phyloP scores from a whole-genome alignment of 140 eudicot species.

The Flaveria floridana region DNA sequence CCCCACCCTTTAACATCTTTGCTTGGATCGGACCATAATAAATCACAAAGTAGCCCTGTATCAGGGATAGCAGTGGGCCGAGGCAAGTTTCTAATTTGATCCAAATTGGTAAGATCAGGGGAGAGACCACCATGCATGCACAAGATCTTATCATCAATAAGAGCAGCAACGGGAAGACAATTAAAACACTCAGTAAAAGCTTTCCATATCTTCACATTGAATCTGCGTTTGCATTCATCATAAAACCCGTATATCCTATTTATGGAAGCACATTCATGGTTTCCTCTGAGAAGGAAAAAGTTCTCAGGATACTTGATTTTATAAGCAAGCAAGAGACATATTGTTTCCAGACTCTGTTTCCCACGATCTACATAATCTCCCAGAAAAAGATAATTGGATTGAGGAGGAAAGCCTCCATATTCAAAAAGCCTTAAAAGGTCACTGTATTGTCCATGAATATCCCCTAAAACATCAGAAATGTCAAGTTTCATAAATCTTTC shows the following conservation, averaged over 20 bases:
- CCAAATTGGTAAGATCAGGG: constrained; percentile 70
- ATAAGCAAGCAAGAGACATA: constrained; percentile 79
- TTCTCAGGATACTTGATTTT: constrained; percentile 82
- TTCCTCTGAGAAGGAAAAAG: constrained; percentile 79
- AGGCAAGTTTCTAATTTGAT: constrained; percentile 73
- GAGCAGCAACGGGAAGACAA: constrained; percentile 93
- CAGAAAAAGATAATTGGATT: constrained; percentile 73
- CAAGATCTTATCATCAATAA: constrained; percentile 81
- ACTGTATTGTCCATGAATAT: constrained; percentile 90
- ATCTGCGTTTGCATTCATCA: constrained; percentile 84
- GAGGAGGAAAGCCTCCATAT: constrained; percentile 89
- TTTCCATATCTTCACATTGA: constrained; percentile 83
- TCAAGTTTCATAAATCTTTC: background rate
- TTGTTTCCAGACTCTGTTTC: constrained; percentile 79
- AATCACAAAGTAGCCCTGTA: constrained; percentile 83
- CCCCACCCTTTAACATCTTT: constrained; percentile 92
- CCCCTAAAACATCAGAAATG: constrained; percentile 50
- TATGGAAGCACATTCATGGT: constrained; percentile 88
- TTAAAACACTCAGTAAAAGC: constrained; percentile 80
- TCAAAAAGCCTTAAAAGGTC: constrained; percentile 80
- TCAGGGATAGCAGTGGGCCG: constrained; percentile 90
- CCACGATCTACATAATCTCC: constrained; percentile 95
- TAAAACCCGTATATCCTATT: constrained; percentile 82
- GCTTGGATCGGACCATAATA: constrained; percentile 91
- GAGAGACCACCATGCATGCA: constrained; percentile 99